These are phyloP conservation scores for Vitis amurensis DNA, from an alignment of 164 flowering plant genomes.

Conservation along the genomic window DNA sequence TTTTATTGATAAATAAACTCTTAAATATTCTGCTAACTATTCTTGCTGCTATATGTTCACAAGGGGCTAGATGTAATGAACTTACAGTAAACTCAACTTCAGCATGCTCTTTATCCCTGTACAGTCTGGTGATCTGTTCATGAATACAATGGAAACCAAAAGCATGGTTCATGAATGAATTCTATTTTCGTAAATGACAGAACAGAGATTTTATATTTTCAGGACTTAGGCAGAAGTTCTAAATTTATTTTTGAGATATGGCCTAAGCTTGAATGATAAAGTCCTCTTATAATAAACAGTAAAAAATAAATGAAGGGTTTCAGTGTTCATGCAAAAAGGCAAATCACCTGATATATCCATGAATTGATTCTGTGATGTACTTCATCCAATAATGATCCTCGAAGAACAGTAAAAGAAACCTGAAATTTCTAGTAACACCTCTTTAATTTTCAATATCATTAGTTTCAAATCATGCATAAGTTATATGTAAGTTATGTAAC, in stretches of 20 bases:
- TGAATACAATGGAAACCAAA: neutral
- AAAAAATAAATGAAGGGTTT: neutral
- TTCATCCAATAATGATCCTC: constrained; percentile 46
- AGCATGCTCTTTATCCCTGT: constrained; percentile 46
- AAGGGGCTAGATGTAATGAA: too few species aligned
- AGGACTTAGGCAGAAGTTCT: too few species aligned
- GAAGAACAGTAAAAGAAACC: constrained; percentile 36
- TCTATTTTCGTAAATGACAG: too few species aligned
- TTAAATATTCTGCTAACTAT: too few species aligned
- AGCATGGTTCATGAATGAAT: neutral
- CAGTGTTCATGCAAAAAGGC: neutral
- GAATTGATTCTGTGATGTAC: constrained; percentile 48
- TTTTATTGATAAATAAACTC: neutral
- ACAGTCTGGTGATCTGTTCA: constrained; percentile 38
- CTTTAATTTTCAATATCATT: neutral
- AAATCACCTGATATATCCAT: constrained; percentile 54
- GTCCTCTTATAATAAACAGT: neutral
- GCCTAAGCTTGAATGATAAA: neutral
- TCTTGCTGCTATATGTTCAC: too few species aligned
- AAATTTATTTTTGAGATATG: too few species aligned
- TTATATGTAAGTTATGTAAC: neutral
- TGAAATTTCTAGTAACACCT: constrained; percentile 12
- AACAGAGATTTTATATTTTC: neutral
- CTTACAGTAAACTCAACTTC: constrained; percentile 49
- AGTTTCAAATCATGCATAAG: neutral